phyloP scores from a whole-genome alignment of 441 rosid species.

The Gossypium aridum region DNA sequence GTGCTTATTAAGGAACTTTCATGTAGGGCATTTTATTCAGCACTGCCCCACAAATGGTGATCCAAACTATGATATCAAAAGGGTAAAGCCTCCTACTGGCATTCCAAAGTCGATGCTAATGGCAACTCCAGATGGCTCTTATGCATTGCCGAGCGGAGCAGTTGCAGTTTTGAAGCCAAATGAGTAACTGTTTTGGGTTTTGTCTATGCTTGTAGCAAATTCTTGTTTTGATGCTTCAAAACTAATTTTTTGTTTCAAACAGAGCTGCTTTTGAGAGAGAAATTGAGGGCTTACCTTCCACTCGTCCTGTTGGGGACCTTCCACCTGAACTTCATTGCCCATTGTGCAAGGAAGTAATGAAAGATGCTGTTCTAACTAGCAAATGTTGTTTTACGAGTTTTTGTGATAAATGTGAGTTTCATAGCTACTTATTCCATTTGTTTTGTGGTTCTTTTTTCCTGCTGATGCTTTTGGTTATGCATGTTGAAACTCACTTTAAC shows the following conservation, averaged over 20 bases:
- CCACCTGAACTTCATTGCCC: conserved; percentile 97
- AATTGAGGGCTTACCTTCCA: conserved; percentile 92
- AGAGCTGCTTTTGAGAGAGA: conserved; percentile 99
- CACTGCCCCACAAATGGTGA: conserved; percentile 99
- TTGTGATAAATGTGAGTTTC: conserved; percentile 74
- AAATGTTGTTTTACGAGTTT: conserved; percentile 90
- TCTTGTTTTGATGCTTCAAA: background rate
- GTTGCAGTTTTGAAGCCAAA: conserved; percentile 95
- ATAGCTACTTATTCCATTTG: background rate
- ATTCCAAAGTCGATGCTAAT: conserved; percentile 97
- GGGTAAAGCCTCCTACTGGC: conserved; percentile 97
- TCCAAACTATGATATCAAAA: conserved; percentile 81
- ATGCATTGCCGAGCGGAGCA: conserved; percentile 95
- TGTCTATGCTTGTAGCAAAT: conserved; percentile 2
- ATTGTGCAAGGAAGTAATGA: conserved; percentile 97
- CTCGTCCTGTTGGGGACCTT: conserved; percentile 87
- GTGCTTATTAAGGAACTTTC: conserved; percentile 5
- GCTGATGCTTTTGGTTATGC: background rate
- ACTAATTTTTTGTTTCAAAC: conserved; percentile 1
- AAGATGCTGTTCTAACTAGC: conserved; percentile 96
- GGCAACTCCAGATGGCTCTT: conserved; percentile 95
- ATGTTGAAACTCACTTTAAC: conserved; percentile 9
- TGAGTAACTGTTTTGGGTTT: conserved; percentile 43
- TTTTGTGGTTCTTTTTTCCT: background rate
- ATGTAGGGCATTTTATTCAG: conserved; percentile 93